Evolutionary conservation across 1,284 basidiomycete genomes (phyloP).

Genomic region (Heterobasidion occidentale): DNA sequence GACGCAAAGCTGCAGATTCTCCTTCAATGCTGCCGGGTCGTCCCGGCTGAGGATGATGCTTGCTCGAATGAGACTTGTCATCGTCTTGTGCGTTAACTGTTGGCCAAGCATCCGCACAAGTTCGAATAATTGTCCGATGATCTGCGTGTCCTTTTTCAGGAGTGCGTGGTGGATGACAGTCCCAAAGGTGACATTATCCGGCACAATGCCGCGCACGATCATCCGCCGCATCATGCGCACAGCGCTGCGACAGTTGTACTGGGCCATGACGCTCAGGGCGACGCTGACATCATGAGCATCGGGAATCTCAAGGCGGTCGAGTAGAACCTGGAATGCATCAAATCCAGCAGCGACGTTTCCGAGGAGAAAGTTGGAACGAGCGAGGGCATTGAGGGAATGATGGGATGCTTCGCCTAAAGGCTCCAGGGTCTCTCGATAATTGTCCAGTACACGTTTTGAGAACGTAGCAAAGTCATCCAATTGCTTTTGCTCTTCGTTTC

Average conservation of each 20-base stretch:
- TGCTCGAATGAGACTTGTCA: slow-evolving; percentile 39
- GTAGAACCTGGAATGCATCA: slow-evolving; percentile 35
- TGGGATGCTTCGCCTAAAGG: slow-evolving; percentile 43
- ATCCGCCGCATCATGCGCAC: slow-evolving; percentile 40
- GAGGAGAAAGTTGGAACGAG: slow-evolving; percentile 52
- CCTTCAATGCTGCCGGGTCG: slow-evolving; percentile 15
- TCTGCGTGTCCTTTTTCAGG: slow-evolving; percentile 30
- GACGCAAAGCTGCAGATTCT: slow-evolving; percentile 34
- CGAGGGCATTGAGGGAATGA: slow-evolving; percentile 47
- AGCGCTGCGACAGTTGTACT: slow-evolving; percentile 37
- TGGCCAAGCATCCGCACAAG: slow-evolving; percentile 26
- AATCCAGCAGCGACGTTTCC: slow-evolving; percentile 42
- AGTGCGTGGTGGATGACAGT: slow-evolving; percentile 53
- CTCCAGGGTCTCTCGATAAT: slow-evolving; percentile 32
- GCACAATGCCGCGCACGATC: slow-evolving; percentile 34
- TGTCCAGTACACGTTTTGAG: slow-evolving; percentile 34
- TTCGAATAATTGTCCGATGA: slow-evolving; percentile 36
- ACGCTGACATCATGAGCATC: slow-evolving; percentile 61
- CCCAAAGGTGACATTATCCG: slow-evolving; percentile 47
- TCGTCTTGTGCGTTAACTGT: slow-evolving; percentile 37
- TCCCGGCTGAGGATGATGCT: slow-evolving; percentile 23
- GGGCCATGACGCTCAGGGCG: slow-evolving; percentile 44
- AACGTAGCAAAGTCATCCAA: slow-evolving; percentile 31
- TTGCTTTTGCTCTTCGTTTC: slow-evolving; percentile 5
- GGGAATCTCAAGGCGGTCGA: slow-evolving; percentile 41